phyloP scores from a whole-genome alignment of 2,329 filamentous ascomycete genomes.

The Dactylellina leptospora region DNA sequence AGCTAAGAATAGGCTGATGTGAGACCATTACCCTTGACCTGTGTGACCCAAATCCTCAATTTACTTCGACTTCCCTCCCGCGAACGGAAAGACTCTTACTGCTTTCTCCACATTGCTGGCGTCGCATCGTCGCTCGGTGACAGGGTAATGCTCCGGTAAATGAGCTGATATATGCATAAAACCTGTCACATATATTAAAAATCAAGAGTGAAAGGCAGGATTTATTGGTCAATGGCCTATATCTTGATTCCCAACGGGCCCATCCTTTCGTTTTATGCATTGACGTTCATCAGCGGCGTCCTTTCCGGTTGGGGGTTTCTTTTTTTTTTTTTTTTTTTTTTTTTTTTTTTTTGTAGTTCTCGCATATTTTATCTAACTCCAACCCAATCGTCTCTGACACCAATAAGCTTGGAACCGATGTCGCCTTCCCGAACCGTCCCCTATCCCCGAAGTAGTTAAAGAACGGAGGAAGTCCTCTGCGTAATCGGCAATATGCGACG shows the following conservation, averaged over 20 bases:
- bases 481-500: slow-evolving; percentile 50
- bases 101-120: slow-evolving; percentile 30
- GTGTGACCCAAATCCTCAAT: slow-evolving; percentile 19
- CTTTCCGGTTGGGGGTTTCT: slow-evolving; percentile 13
- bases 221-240: slow-evolving; percentile 7
- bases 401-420: slow-evolving; percentile 29
- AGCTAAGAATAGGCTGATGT: slow-evolving; percentile 52
- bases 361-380: slow-evolving; percentile 3
- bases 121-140: slow-evolving; percentile 22
- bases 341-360: no score
- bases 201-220: neutral
- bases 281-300: neutral
- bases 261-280: slow-evolving; percentile 6
- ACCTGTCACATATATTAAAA: slow-evolving; percentile 27
- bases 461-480: slow-evolving; percentile 11
- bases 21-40: slow-evolving; percentile 38
- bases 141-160: slow-evolving; percentile 34
- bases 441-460: slow-evolving; percentile 20
- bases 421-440: slow-evolving; percentile 38
- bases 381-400: neutral
- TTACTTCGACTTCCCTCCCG: slow-evolving; percentile 11
- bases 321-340: no score
- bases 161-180: slow-evolving; percentile 49
- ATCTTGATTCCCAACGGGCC: neutral
- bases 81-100: slow-evolving; percentile 24